phyloP scores from a whole-genome alignment of 2,329 filamentous ascomycete species.

The Phaeosphaeriaceae sp. region DNA sequence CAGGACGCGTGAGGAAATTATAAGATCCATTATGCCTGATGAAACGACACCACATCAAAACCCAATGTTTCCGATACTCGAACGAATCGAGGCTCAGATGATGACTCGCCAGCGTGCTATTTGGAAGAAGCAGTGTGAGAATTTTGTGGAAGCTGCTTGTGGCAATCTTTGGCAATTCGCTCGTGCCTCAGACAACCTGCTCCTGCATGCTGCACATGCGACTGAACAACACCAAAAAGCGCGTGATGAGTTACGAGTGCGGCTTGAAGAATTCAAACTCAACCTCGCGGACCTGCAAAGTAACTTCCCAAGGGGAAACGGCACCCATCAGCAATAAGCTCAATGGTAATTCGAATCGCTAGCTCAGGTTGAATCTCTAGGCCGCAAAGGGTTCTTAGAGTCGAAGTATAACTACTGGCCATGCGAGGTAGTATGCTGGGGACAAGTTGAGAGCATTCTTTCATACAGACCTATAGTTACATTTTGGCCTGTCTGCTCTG shows the following conservation, averaged over 20 bases:
- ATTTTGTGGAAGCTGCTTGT: constrained; percentile 2
- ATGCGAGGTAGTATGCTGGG: no score
- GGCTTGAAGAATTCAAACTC: constrained; percentile 3
- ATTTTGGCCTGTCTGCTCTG: no score
- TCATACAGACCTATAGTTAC: no score
- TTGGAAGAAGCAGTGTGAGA: constrained; percentile 7
- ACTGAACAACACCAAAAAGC: constrained; percentile 4
- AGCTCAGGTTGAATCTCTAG: no score
- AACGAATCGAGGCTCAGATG: constrained; percentile 1
- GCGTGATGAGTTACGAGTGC: background rate
- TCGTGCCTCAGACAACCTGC: constrained; percentile 2
- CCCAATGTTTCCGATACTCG: background rate
- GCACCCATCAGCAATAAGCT: no score
- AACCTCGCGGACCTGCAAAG: background rate
- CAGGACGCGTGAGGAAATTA: background rate
- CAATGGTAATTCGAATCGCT: no score
- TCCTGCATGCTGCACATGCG: constrained; percentile 2
- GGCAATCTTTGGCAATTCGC: constrained; percentile 3
- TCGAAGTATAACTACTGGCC: no score
- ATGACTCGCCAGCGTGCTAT: background rate
- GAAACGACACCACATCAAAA: background rate
- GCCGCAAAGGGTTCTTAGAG: no score
- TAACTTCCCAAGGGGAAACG: background rate
- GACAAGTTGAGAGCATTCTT: no score
- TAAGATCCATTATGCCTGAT: background rate